These are phyloP conservation scores for Tricholoma furcatifolium DNA, from an alignment of 768 basidiomycete species.

Conservation along the genomic window DNA sequence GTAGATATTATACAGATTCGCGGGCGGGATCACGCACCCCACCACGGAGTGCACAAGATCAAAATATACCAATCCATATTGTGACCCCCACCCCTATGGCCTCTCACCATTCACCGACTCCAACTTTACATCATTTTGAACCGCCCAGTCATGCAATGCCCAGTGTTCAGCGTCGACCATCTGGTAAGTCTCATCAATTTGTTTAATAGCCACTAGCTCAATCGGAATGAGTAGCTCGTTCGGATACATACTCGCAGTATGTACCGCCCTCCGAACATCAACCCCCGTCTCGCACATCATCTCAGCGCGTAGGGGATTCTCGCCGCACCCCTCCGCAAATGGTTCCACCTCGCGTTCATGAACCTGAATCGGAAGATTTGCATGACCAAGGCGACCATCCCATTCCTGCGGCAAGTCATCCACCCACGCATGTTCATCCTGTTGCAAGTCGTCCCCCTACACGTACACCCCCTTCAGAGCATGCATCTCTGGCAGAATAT, in stretches of 20 bases:
- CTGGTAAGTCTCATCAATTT: slow-evolving; percentile 8
- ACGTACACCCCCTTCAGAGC: neutral
- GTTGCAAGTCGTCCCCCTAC: neutral
- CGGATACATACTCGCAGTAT: slow-evolving; percentile 8
- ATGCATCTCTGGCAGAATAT: no score
- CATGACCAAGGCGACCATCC: slow-evolving; percentile 13
- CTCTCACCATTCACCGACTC: slow-evolving; percentile 12
- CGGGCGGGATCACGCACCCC: neutral
- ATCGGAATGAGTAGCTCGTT: neutral
- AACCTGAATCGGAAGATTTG: neutral
- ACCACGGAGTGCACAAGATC: neutral
- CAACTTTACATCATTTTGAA: slow-evolving; percentile 12
- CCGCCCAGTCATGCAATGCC: slow-evolving; percentile 4
- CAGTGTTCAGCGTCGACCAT: neutral
- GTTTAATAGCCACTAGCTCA: neutral
- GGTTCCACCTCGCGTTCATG: neutral
- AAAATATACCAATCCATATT: slow-evolving; percentile 14
- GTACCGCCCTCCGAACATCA: neutral
- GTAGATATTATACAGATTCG: no score
- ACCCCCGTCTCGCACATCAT: slow-evolving; percentile 2
- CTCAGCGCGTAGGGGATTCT: neutral
- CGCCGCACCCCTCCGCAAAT: neutral
- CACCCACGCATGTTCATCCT: neutral
- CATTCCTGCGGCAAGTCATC: slow-evolving; percentile 13
- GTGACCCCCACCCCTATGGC: slow-evolving; percentile 12